Evolutionary conservation across 2,329 filamentous ascomycete species (phyloP).

Genomic region (Aureobasidium lini): DNA sequence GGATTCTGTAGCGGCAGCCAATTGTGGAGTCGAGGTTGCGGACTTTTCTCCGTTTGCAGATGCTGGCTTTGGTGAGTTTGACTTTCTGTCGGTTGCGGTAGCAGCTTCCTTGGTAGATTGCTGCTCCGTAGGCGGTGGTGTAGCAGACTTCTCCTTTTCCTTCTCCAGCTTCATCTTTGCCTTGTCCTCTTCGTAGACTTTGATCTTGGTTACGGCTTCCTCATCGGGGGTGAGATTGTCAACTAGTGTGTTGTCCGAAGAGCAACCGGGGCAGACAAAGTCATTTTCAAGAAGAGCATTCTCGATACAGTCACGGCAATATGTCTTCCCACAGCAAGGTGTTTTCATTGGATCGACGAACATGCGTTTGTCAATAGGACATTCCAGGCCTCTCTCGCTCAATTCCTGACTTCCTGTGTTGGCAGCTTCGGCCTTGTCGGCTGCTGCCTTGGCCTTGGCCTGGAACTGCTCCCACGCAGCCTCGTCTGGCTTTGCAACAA

Average conservation of each 20-base stretch:
- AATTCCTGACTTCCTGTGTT: conserved; percentile 76
- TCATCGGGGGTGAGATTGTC: conserved; percentile 82
- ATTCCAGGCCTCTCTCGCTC: conserved; percentile 81
- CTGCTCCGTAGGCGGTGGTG: conserved; percentile 31
- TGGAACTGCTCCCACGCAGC: conserved; percentile 96
- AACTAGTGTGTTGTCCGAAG: conserved; percentile 83
- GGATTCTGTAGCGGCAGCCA: conserved; percentile 28
- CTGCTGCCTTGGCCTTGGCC: conserved; percentile 81
- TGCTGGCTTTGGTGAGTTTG: conserved; percentile 14
- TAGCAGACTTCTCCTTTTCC: conserved; percentile 34
- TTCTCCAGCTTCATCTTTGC: conserved; percentile 37
- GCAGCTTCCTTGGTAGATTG: conserved; percentile 7
- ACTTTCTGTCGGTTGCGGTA: conserved; percentile 7
- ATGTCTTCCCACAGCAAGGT: conserved; percentile 95
- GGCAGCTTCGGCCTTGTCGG: conserved; percentile 64
- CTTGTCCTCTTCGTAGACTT: conserved; percentile 58
- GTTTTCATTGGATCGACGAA: conserved; percentile 99
- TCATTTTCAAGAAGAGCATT: conserved; percentile 98
- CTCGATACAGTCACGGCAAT: conserved; percentile 99
- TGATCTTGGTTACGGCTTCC: conserved; percentile 80
- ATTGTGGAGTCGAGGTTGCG: conserved; percentile 6
- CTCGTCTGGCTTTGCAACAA: conserved; percentile 92
- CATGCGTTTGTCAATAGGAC: conserved; percentile 93
- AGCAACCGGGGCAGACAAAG: conserved; percentile 88
- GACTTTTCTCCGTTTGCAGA: conserved; percentile 17